Evolutionary conservation across 352 stramenopile species (phyloP).

Genomic region (Globisporangium emineosum): DNA sequence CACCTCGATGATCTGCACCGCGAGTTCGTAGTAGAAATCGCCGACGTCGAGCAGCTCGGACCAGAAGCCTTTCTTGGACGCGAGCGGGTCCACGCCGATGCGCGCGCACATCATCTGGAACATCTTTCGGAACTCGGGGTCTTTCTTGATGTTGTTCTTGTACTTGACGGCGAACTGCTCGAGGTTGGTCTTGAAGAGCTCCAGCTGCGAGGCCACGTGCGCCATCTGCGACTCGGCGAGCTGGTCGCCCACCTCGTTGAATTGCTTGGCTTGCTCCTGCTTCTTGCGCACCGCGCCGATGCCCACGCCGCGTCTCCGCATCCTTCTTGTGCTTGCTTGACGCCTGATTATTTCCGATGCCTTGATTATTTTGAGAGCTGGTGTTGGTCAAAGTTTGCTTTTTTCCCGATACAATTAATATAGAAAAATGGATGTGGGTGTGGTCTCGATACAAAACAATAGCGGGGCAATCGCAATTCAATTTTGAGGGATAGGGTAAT

Average conservation of each 20-base stretch:
- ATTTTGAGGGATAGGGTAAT: no score
- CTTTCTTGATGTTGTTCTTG: conserved; percentile 94
- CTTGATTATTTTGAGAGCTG: no score
- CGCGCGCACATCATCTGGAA: conserved; percentile 96
- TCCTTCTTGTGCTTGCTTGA: conserved; percentile 15
- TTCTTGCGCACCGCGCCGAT: conserved; percentile 87
- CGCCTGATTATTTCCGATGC: background rate
- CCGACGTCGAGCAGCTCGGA: conserved; percentile 95
- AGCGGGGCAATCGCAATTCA: no score
- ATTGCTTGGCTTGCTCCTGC: conserved; percentile 86
- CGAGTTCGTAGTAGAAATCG: conserved; percentile 99
- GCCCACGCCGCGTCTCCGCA: conserved; percentile 71
- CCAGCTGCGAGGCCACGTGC: conserved; percentile 82
- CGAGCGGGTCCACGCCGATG: conserved; percentile 96
- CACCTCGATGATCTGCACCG: conserved; percentile 98
- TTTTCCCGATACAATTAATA: background rate
- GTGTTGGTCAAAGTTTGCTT: no score
- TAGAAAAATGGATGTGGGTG: no score
- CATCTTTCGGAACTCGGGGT: conserved; percentile 92
- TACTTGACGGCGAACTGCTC: conserved; percentile 93
- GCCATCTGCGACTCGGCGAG: conserved; percentile 76
- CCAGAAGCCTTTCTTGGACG: conserved; percentile 98
- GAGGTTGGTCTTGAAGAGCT: conserved; percentile 90
- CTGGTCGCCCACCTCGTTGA: conserved; percentile 80
- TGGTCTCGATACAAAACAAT: no score